These are phyloP conservation scores for Pythium diclinum DNA, from an alignment of 352 stramenopile species.

Conservation along the genomic window DNA sequence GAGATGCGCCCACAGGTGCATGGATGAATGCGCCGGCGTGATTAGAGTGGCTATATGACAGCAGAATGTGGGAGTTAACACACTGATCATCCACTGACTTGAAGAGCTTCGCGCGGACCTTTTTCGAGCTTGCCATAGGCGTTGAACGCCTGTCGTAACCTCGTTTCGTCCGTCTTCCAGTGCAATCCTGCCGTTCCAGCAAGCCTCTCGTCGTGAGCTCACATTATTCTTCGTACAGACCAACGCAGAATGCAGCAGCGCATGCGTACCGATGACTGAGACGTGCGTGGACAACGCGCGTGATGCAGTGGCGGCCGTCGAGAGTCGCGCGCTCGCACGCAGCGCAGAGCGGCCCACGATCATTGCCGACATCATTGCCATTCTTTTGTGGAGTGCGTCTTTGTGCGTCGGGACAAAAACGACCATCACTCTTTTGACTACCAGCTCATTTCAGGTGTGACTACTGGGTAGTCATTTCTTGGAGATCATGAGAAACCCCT, in stretches of 20 bases:
- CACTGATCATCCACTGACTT: too few relatives aligned
- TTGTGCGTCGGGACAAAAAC: background rate
- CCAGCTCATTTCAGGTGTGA: constrained; percentile 9
- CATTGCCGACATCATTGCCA: constrained; percentile 6
- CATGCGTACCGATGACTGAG: constrained; percentile 21
- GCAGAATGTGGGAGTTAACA: background rate
- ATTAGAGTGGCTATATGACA: constrained; percentile 38
- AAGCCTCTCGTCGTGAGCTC: constrained; percentile 4
- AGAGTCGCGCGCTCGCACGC: background rate
- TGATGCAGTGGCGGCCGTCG: too few relatives aligned
- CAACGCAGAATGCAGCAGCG: background rate
- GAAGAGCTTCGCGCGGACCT: constrained; percentile 21
- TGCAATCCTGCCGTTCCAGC: constrained; percentile 46
- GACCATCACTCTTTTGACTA: constrained; percentile 26
- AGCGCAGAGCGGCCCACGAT: constrained; percentile 1
- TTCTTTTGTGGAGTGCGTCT: constrained; percentile 7
- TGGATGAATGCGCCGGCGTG: constrained; percentile 53
- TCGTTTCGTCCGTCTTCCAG: constrained; percentile 80
- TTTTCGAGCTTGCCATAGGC: constrained; percentile 54
- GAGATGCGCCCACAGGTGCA: constrained; percentile 60
- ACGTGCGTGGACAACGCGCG: constrained; percentile 21
- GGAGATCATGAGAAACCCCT: constrained; percentile 1
- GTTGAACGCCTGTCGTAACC: constrained; percentile 54
- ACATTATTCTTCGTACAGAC: background rate
- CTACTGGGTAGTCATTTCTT: constrained; percentile 22